Evolutionary conservation across 768 basidiomycete species (phyloP).

Genomic region (Boletus subparvulus): DNA sequence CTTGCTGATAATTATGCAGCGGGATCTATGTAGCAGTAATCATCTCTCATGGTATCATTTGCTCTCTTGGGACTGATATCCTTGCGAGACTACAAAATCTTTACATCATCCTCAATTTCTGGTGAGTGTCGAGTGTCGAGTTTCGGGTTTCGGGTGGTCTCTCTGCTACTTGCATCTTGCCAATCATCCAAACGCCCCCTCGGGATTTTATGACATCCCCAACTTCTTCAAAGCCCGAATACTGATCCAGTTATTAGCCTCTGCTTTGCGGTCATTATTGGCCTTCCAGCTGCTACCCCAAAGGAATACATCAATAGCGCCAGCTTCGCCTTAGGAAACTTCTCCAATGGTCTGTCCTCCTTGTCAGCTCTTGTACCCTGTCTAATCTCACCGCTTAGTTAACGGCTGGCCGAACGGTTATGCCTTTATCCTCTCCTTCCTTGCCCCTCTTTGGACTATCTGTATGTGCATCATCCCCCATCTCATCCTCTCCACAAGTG

Average conservation of each 20-base stretch:
- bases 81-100: slow-evolving; percentile 70
- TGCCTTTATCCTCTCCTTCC: slow-evolving; percentile 50
- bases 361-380: background rate
- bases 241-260: slow-evolving; percentile 12
- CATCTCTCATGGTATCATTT: slow-evolving; percentile 59
- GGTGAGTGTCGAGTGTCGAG: slow-evolving; percentile 41
- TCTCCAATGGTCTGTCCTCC: slow-evolving; percentile 50
- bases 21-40: slow-evolving; percentile 65
- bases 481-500: background rate
- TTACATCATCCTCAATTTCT: slow-evolving; percentile 68
- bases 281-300: slow-evolving; percentile 63
- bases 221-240: too few relatives aligned
- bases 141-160: background rate
- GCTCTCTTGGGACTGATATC: slow-evolving; percentile 62
- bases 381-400: slow-evolving; percentile 22
- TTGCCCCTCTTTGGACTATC: slow-evolving; percentile 51
- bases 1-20: slow-evolving; percentile 33
- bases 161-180: too few relatives aligned
- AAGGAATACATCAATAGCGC: slow-evolving; percentile 58
- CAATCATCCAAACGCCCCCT: too few relatives aligned
- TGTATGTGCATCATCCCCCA: slow-evolving; percentile 25
- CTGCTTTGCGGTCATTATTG: slow-evolving; percentile 47
- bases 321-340: slow-evolving; percentile 60
- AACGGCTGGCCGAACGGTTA: slow-evolving; percentile 49
- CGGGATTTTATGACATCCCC: too few relatives aligned